phyloP scores from a whole-genome alignment of 192 early-diverging fungal species.

The Gonapodya sp. region DNA sequence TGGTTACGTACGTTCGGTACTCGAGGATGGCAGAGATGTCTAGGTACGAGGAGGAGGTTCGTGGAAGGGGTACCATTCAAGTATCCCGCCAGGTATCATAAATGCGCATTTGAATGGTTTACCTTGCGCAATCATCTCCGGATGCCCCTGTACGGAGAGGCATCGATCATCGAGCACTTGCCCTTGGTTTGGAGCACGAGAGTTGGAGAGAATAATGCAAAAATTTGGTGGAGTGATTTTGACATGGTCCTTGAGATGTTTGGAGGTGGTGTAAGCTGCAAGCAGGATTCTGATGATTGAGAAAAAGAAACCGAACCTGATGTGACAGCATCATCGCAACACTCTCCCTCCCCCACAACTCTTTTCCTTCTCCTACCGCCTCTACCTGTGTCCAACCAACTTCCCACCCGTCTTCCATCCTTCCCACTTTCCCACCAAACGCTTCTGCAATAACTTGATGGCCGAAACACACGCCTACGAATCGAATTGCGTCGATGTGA shows the following conservation, averaged over 20 bases:
- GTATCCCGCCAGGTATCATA: too few species aligned
- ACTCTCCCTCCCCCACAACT: neutral
- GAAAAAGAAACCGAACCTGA: neutral
- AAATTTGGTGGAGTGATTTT: neutral
- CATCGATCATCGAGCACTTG: neutral
- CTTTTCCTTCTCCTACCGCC: neutral
- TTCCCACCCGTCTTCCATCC: conserved; percentile 67
- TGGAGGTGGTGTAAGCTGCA: too few species aligned
- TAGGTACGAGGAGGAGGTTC: neutral
- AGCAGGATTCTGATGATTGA: too few species aligned
- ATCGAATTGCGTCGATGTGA: conserved; percentile 18
- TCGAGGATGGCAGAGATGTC: neutral
- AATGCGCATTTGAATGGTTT: too few species aligned
- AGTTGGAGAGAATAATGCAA: neutral
- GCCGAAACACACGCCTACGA: conserved; percentile 75
- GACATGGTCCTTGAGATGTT: neutral
- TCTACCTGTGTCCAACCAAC: conserved; percentile 24
- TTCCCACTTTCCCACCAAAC: conserved; percentile 39
- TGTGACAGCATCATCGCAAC: neutral
- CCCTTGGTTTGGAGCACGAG: neutral
- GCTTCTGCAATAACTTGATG: conserved; percentile 73
- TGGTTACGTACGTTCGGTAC: neutral
- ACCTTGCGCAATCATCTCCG: neutral
- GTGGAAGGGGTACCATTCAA: too few species aligned
- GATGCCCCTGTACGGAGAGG: neutral